phyloP scores from a whole-genome alignment of 192 early-diverging fungal genomes.

The Umbelopsis isabellina region DNA sequence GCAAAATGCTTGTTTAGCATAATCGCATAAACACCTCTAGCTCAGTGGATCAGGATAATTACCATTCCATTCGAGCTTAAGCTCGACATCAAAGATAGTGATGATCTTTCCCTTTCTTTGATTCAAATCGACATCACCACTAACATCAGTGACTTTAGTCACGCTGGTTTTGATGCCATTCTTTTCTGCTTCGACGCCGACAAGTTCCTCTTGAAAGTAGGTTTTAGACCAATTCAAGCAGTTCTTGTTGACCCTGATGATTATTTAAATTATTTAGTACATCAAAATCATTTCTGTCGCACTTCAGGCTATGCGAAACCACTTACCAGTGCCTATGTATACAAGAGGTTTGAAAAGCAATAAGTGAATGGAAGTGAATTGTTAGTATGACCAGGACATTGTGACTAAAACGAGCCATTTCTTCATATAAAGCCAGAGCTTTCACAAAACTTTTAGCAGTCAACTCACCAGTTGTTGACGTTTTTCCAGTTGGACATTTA shows the following conservation, averaged over 20 bases:
- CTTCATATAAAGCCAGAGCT: background rate
- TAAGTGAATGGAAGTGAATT: background rate
- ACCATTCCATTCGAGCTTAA: conserved; percentile 79
- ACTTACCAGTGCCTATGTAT: conserved; percentile 47
- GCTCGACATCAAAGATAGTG: conserved; percentile 86
- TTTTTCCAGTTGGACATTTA: conserved; percentile 77
- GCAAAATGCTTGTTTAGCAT: background rate
- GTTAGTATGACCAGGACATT: too few species aligned
- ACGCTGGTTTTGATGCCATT: conserved; percentile 62
- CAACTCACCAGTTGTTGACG: conserved; percentile 63
- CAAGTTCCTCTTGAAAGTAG: conserved; percentile 75
- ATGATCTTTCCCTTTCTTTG: conserved; percentile 96
- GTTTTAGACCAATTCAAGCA: conserved; percentile 89
- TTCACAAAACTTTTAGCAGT: background rate
- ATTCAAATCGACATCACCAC: conserved; percentile 92
- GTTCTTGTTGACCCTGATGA: conserved; percentile 87
- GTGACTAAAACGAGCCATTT: background rate
- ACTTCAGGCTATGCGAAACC: conserved; percentile 31
- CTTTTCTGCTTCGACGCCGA: conserved; percentile 52
- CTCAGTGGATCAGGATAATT: background rate
- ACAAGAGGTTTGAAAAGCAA: background rate
- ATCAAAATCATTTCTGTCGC: background rate
- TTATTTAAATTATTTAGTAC: background rate
- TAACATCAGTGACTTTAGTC: conserved; percentile 64
- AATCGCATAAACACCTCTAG: background rate